These are phyloP conservation scores for Yamadazyma triangularis DNA, from an alignment of 1,139 yeast genomes.

Conservation along the genomic window DNA sequence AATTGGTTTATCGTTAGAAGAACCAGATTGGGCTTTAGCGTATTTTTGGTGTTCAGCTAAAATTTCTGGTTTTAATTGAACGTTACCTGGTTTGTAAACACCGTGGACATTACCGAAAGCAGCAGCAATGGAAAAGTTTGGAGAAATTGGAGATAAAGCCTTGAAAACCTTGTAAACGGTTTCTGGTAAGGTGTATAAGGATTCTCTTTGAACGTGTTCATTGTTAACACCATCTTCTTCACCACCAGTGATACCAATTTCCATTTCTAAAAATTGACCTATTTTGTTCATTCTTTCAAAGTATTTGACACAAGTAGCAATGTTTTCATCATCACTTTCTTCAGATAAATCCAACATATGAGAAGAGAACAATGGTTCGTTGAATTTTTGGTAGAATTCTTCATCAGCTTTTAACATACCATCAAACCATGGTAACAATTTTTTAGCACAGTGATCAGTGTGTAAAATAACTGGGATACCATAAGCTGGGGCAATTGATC, in stretches of 20 bases:
- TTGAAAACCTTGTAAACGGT: slow-evolving; percentile 89
- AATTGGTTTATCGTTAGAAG: slow-evolving; percentile 66
- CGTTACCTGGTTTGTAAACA: slow-evolving; percentile 99
- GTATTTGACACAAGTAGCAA: slow-evolving; percentile 90
- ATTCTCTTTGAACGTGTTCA: slow-evolving; percentile 83
- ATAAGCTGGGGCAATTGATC: slow-evolving; percentile 93
- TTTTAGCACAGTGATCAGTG: slow-evolving; percentile 99
- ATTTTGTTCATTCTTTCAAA: slow-evolving; percentile 91
- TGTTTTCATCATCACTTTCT: slow-evolving; percentile 95
- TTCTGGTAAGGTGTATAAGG: slow-evolving; percentile 93
- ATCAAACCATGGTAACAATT: slow-evolving; percentile 96
- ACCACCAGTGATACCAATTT: slow-evolving; percentile 99
- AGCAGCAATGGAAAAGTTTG: slow-evolving; percentile 99
- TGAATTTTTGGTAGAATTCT: slow-evolving; percentile 78
- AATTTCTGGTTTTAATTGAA: slow-evolving; percentile 86
- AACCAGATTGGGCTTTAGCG: slow-evolving; percentile 60
- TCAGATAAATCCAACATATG: slow-evolving; percentile 99
- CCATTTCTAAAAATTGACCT: slow-evolving; percentile 99
- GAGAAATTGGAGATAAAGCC: slow-evolving; percentile 87
- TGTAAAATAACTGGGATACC: slow-evolving; percentile 96
- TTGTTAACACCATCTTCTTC: slow-evolving; percentile 99
- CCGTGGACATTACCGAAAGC: slow-evolving; percentile 99
- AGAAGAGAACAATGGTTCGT: slow-evolving; percentile 95
- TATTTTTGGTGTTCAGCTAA: slow-evolving; percentile 94
- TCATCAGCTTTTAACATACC: slow-evolving; percentile 98